A percentile compares a stretch with the other conserved stretches of the same genome.
Conservation (phyloP, 805 yeast genomes). For the Metschnikowia anglica region DNA sequence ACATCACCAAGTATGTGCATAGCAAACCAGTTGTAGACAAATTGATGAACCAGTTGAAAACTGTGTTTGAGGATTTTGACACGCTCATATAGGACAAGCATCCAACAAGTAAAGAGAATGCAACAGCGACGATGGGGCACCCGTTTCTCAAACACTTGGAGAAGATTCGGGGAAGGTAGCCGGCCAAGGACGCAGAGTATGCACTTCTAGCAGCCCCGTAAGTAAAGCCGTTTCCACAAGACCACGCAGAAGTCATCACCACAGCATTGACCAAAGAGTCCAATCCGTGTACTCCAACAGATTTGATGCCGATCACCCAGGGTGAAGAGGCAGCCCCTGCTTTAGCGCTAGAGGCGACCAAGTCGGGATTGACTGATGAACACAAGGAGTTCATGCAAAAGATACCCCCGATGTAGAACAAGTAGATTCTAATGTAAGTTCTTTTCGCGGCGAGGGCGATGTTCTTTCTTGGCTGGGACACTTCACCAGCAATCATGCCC, state of each 20-base stretch:
- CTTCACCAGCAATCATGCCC: constrained; percentile 41
- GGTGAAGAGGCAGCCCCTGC: constrained; percentile 43
- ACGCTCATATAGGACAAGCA: constrained; percentile 39
- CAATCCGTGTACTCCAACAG: constrained; percentile 36
- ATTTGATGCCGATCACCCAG: constrained; percentile 38
- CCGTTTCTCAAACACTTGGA: constrained; percentile 62
- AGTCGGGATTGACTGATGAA: constrained; percentile 34
- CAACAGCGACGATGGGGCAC: constrained; percentile 63
- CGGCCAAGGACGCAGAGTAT: constrained; percentile 74
- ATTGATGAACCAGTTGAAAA: constrained; percentile 70
- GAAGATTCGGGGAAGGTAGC: constrained; percentile 74
- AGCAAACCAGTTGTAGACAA: constrained; percentile 63
- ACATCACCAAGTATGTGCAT: constrained; percentile 57
- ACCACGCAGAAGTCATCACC: constrained; percentile 36
- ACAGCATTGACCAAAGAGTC: constrained; percentile 37
- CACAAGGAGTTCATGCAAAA: constrained; percentile 37
- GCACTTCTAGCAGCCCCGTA: constrained; percentile 38
- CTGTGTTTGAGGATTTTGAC: constrained; percentile 56
- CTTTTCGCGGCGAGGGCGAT: constrained; percentile 37
- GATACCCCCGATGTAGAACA: constrained; percentile 39
- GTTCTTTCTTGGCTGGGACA: constrained; percentile 40
- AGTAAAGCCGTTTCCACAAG: constrained; percentile 37
- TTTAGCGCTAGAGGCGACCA: constrained; percentile 27
- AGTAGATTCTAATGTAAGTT: constrained; percentile 34
- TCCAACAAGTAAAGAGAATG: constrained; percentile 39